Conservation (phyloP, 2,329 filamentous ascomycete species). For the Thielaviopsis ethacetica region DNA sequence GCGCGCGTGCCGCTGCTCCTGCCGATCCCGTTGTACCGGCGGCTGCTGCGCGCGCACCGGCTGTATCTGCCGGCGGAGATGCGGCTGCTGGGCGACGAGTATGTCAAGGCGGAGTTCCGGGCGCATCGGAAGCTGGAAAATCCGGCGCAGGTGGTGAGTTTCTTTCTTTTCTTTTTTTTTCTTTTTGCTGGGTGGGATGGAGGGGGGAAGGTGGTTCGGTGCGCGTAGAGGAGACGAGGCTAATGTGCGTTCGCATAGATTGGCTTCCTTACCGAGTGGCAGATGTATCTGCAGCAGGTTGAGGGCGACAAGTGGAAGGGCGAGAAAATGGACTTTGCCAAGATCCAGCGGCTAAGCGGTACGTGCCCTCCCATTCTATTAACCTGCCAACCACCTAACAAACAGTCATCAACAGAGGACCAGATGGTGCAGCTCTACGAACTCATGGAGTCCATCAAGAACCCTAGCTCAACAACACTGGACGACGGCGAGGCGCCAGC, state of each 20-base stretch:
- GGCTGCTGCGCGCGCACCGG: slow-evolving; percentile 72
- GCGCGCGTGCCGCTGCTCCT: slow-evolving; percentile 55
- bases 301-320: slow-evolving; percentile 78
- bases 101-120: slow-evolving; percentile 83
- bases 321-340: slow-evolving; percentile 17
- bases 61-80: slow-evolving; percentile 57
- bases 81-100: slow-evolving; percentile 77
- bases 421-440: slow-evolving; percentile 90
- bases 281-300: slow-evolving; percentile 80
- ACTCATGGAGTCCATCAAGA: slow-evolving; percentile 66
- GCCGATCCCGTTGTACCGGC: slow-evolving; percentile 76
- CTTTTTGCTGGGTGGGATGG: not conserved
- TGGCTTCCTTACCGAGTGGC: slow-evolving; percentile 93
- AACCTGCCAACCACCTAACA: not conserved
- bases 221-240: not conserved
- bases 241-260: slow-evolving; percentile 39
- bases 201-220: not conserved
- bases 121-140: slow-evolving; percentile 75
- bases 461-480: slow-evolving; percentile 14
- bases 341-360: slow-evolving; percentile 36
- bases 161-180: not conserved
- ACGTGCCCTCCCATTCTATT: slow-evolving; percentile 19
- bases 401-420: slow-evolving; percentile 44
- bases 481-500: not conserved
- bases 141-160: slow-evolving; percentile 68